Conservation (phyloP, 1,284 basidiomycete genomes). For the Cryptococcus floricola region DNA sequence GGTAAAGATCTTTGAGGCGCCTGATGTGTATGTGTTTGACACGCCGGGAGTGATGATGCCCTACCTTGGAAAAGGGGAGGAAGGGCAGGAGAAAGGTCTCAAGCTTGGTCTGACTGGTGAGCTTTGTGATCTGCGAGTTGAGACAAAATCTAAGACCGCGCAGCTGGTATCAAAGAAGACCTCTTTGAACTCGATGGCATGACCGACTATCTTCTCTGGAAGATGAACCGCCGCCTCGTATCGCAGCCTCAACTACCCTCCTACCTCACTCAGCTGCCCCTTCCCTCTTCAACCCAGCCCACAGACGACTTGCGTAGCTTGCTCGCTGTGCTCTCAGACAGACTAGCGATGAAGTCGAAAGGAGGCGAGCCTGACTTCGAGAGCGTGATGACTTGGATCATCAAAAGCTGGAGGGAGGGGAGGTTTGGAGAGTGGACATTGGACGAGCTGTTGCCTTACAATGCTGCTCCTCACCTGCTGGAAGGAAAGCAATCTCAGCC, state of each 20-base stretch:
- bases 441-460: constrained; percentile 46
- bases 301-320: constrained; percentile 62
- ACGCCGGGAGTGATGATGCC: constrained; percentile 97
- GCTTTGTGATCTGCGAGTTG: constrained; percentile 17
- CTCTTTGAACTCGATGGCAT: constrained; percentile 81
- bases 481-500: background rate
- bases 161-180: constrained; percentile 91
- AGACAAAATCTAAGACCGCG: background rate
- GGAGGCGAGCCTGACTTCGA: constrained; percentile 68
- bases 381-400: constrained; percentile 72
- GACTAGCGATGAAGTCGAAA: constrained; percentile 74
- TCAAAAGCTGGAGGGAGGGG: constrained; percentile 76
- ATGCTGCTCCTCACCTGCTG: too few species aligned
- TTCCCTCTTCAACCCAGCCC: constrained; percentile 54
- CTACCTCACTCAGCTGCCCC: constrained; percentile 61
- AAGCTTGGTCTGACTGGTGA: constrained; percentile 88
- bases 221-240: constrained; percentile 66
- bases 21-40: constrained; percentile 88
- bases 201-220: constrained; percentile 82
- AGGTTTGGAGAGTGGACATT: constrained; percentile 55
- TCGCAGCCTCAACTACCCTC: constrained; percentile 27
- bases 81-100: constrained; percentile 82
- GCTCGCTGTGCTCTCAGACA: constrained; percentile 62
- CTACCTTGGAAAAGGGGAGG: constrained; percentile 78
- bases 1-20: constrained; percentile 71